Evolutionary conservation across 2,329 filamentous ascomycete species (phyloP).

Genomic region (Colletotrichum gigasporum): DNA sequence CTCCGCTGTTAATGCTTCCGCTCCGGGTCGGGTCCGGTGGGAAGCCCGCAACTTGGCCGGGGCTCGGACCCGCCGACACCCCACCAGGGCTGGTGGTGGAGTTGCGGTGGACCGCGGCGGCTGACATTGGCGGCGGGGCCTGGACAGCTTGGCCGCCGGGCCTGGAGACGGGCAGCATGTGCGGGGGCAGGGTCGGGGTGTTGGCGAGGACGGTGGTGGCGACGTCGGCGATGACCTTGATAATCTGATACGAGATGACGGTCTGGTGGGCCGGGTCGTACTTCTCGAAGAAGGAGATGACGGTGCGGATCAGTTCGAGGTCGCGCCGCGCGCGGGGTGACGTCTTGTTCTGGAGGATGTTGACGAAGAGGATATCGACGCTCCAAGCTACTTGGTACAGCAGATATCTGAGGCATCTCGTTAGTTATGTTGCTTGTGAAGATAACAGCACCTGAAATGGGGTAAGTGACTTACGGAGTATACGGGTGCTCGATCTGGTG

Average conservation of each 20-base stretch:
- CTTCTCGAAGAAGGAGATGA: constrained; percentile 26
- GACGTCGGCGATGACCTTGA: constrained; percentile 18
- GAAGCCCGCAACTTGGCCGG: background rate
- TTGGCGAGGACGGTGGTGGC: constrained; percentile 23
- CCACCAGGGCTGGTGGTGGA: too few relatives aligned
- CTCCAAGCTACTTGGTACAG: constrained; percentile 25
- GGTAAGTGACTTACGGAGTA: constrained; percentile 8
- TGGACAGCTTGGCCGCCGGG: background rate
- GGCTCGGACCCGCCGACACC: too few relatives aligned
- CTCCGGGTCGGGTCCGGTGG: background rate
- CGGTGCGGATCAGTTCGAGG: constrained; percentile 24
- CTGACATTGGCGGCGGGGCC: background rate
- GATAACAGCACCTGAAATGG: too few relatives aligned
- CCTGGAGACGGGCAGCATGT: constrained; percentile 16
- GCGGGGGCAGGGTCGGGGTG: constrained; percentile 23
- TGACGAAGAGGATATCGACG: constrained; percentile 25
- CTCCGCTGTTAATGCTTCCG: background rate
- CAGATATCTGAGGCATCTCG: background rate
- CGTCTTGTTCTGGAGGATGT: constrained; percentile 23
- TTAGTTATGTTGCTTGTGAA: background rate
- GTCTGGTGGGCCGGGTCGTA: constrained; percentile 13
- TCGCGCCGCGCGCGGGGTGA: constrained; percentile 19
- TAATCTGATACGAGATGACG: constrained; percentile 16
- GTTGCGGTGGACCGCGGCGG: background rate
- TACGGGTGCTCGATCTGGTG: constrained; percentile 21